phyloP scores from a whole-genome alignment of 257 asterid genomes.

The Ballota nigra region DNA sequence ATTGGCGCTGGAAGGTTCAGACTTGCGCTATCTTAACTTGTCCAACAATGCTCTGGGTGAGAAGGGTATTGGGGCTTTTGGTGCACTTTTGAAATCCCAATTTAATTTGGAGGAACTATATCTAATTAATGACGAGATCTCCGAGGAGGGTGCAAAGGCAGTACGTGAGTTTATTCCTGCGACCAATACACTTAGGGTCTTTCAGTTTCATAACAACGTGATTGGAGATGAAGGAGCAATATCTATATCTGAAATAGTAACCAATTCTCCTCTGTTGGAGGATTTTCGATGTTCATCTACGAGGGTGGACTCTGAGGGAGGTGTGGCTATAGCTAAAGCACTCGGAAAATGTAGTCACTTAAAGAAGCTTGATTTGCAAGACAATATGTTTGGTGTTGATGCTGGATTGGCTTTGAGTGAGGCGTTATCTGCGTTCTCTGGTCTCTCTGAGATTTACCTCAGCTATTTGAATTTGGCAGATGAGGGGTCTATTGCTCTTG shows the following conservation, averaged over 20 bases:
- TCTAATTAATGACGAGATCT: constrained; percentile 79
- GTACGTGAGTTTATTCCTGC: constrained; percentile 75
- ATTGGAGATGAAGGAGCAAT: constrained; percentile 92
- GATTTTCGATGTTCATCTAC: constrained; percentile 89
- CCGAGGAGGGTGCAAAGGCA: constrained; percentile 90
- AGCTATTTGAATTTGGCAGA: constrained; percentile 91
- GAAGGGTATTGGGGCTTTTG: constrained; percentile 84
- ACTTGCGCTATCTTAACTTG: constrained; percentile 61
- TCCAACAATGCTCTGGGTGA: constrained; percentile 94
- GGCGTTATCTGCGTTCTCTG: constrained; percentile 46
- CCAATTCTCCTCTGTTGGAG: constrained; percentile 58
- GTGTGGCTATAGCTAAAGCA: constrained; percentile 68
- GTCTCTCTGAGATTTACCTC: constrained; percentile 62
- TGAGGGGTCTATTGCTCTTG: constrained; percentile 73
- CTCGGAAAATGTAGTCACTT: constrained; percentile 54
- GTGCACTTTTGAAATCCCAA: constrained; percentile 69
- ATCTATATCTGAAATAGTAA: constrained; percentile 65
- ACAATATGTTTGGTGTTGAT: constrained; percentile 87
- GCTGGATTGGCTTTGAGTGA: constrained; percentile 70
- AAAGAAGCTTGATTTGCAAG: constrained; percentile 84
- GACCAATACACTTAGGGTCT: constrained; percentile 61
- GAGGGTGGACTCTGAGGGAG: constrained; percentile 81
- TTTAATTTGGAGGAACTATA: constrained; percentile 77
- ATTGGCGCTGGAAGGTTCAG: constrained; percentile 64
- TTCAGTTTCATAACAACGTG: constrained; percentile 88